A percentile compares a stretch with the other conserved stretches of the same genome.
Conservation (phyloP, 257 asterid species). For the Plantago ovata region DNA sequence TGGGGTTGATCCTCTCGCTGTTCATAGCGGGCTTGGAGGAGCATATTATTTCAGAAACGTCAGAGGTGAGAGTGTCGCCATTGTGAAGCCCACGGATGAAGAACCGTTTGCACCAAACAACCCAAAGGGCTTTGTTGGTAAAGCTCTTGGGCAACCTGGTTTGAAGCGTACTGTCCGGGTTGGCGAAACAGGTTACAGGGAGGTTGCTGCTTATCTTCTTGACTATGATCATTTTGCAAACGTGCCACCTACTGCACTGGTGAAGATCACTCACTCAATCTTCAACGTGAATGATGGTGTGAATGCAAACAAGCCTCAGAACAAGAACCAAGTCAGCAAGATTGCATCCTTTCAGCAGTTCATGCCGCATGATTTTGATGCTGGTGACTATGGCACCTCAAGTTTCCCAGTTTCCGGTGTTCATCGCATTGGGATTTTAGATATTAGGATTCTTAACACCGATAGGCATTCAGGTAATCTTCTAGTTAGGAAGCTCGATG, state of each 20-base stretch:
- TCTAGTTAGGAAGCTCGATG: slow-evolving; percentile 85
- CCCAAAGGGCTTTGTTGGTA: slow-evolving; percentile 95
- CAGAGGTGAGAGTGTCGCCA: slow-evolving; percentile 84
- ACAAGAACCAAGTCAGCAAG: slow-evolving; percentile 71
- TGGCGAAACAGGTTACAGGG: slow-evolving; percentile 93
- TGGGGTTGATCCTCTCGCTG: slow-evolving; percentile 84
- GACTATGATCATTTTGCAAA: slow-evolving; percentile 83
- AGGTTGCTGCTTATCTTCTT: slow-evolving; percentile 94
- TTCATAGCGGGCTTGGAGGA: slow-evolving; percentile 90
- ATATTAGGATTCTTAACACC: slow-evolving; percentile 88
- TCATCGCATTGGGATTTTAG: slow-evolving; percentile 93
- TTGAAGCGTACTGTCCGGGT: slow-evolving; percentile 82
- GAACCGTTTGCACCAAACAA: slow-evolving; percentile 97
- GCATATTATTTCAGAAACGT: slow-evolving; percentile 79
- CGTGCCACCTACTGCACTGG: slow-evolving; percentile 92
- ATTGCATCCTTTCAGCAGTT: slow-evolving; percentile 88
- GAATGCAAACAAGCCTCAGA: slow-evolving; percentile 56
- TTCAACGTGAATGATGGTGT: slow-evolving; percentile 88
- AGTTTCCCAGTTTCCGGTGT: slow-evolving; percentile 87
- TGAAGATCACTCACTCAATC: slow-evolving; percentile 81
- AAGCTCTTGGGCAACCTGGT: slow-evolving; percentile 95
- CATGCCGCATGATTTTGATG: slow-evolving; percentile 86
- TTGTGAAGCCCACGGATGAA: slow-evolving; percentile 97
- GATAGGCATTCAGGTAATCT: slow-evolving; percentile 97
- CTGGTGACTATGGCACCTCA: slow-evolving; percentile 94